These are phyloP conservation scores for Podaxis sp. DNA, from an alignment of 768 basidiomycete species.

Conservation along the genomic window DNA sequence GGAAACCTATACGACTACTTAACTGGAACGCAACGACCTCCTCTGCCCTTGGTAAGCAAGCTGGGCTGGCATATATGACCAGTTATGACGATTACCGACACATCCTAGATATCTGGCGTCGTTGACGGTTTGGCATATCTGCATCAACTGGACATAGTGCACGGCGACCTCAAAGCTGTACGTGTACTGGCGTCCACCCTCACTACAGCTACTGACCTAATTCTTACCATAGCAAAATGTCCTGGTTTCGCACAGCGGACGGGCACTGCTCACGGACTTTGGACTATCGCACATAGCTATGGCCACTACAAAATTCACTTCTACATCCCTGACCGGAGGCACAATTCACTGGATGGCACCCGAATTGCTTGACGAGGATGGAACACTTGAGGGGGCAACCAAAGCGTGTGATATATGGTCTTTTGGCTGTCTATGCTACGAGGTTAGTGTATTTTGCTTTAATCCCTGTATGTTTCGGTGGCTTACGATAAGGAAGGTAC, in stretches of 20 bases:
- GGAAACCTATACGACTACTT: constrained; percentile 22
- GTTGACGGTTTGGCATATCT: background rate
- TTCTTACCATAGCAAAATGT: background rate
- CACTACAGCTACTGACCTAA: background rate
- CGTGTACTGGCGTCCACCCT: background rate
- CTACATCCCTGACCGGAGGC: background rate
- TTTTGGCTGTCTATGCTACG: constrained; percentile 11
- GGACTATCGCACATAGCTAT: background rate
- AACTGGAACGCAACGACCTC: constrained; percentile 1
- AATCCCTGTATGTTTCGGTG: too few relatives aligned
- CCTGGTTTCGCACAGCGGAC: background rate
- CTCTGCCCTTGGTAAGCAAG: constrained; percentile 17
- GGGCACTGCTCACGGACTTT: constrained; percentile 9
- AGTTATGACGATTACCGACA: background rate
- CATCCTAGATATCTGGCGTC: background rate
- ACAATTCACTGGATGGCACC: constrained; percentile 7
- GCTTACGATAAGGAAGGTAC: background rate
- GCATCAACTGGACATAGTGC: background rate
- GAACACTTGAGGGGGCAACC: background rate
- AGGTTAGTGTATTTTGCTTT: background rate
- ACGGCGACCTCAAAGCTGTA: constrained; percentile 12
- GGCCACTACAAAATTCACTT: background rate
- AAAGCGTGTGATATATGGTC: constrained; percentile 10
- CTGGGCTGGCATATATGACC: too few relatives aligned
- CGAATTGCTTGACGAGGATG: background rate